Percentiles rank a stretch among this genome's conserved stretches.
Evolutionary conservation across 345 rosid species (phyloP).

Genomic region (Orychophragmus violaceus): DNA sequence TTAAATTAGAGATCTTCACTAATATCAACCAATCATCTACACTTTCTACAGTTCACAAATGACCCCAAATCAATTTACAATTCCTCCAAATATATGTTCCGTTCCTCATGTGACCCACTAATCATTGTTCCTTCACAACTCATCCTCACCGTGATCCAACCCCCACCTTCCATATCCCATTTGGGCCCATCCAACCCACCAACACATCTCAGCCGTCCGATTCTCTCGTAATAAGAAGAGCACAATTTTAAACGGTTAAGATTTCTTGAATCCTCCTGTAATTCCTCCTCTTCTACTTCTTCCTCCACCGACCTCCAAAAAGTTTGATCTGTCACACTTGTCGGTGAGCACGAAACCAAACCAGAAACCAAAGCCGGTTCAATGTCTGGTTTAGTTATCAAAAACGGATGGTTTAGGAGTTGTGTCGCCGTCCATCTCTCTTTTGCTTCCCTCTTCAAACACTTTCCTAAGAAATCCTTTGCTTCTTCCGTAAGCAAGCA

Average conservation of each 20-base stretch:
- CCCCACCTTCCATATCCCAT: conserved; percentile 42
- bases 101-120: conserved; percentile 21
- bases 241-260: conserved; percentile 1
- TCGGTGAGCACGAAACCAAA: conserved; percentile 53
- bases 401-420: conserved; percentile 49
- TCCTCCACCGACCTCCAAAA: conserved; percentile 54
- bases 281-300: conserved; percentile 12
- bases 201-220: conserved; percentile 38
- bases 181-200: conserved; percentile 28
- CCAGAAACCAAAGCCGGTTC: conserved; percentile 30
- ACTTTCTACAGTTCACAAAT: conserved; percentile 11
- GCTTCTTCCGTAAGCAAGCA: conserved; percentile 38
- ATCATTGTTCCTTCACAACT: conserved; percentile 31
- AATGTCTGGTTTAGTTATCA: conserved; percentile 25
- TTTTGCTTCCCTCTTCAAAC: conserved; percentile 44
- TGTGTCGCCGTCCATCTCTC: conserved; percentile 50
- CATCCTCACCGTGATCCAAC: conserved; percentile 54
- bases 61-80: conserved; percentile 19
- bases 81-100: not conserved
- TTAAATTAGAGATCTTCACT: conserved; percentile 17
- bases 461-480: conserved; percentile 53
- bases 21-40: conserved; percentile 24
- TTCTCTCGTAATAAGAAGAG: conserved; percentile 34
- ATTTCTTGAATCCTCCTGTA: conserved; percentile 24
- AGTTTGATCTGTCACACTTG: conserved; percentile 60